Percentiles rank a stretch among this genome's conserved stretches.
phyloP scores from a whole-genome alignment of 202 grass and related monocot species.

The Zoysia matrella region DNA sequence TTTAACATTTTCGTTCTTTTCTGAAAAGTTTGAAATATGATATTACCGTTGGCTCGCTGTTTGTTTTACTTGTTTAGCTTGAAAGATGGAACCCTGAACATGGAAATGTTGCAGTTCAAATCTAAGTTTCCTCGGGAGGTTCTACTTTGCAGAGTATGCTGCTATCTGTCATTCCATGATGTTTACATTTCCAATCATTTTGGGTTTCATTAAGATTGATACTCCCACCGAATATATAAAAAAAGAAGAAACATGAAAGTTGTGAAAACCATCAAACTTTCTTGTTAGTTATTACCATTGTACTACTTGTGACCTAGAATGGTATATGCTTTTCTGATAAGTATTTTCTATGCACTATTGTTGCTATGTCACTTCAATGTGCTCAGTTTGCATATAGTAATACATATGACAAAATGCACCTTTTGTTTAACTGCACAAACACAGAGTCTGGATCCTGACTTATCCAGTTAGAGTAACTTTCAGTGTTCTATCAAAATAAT shows the following conservation, averaged over 20 bases:
- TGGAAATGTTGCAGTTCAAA: conserved; percentile 94
- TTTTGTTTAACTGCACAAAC: conserved; percentile 4
- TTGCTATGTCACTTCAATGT: neutral
- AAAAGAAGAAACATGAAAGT: neutral
- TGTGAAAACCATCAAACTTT: neutral
- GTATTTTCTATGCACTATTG: neutral
- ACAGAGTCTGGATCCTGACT: conserved; percentile 13
- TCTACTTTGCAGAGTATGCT: conserved; percentile 91
- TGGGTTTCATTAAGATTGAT: neutral
- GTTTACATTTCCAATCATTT: neutral
- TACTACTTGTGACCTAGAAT: conserved; percentile 15
- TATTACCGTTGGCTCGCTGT: conserved; percentile 21
- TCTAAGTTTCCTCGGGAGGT: conserved; percentile 85
- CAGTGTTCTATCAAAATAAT: conserved; percentile 13
- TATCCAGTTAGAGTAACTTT: conserved; percentile 18
- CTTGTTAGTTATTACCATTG: neutral
- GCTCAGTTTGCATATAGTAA: conserved; percentile 23
- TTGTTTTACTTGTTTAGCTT: conserved; percentile 56
- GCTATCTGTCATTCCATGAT: conserved; percentile 23
- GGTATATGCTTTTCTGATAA: conserved; percentile 4
- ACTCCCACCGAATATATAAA: neutral
- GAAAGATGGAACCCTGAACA: conserved; percentile 97
- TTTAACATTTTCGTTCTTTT: neutral
- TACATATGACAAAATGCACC: conserved; percentile 9
- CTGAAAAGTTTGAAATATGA: conserved; percentile 2